phyloP scores from a whole-genome alignment of 176 grass and related monocot species.

The Musa beccarii region DNA sequence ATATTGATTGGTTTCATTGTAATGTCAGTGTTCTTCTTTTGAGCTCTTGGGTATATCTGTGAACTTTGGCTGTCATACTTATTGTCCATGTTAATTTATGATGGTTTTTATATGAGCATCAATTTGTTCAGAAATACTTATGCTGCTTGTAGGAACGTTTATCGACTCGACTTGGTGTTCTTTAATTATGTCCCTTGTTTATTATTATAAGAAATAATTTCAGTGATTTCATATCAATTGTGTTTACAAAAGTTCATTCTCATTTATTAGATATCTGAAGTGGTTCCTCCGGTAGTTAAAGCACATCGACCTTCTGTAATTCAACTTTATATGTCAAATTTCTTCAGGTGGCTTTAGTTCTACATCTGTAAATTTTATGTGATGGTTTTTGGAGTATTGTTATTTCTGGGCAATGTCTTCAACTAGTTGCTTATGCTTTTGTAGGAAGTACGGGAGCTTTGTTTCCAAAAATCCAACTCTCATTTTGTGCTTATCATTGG shows the following conservation, averaged over 20 bases:
- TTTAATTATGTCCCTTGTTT: background rate
- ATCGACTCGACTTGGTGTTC: too few species aligned
- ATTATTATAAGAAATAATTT: background rate
- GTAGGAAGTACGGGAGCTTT: slow-evolving; percentile 75
- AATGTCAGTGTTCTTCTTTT: too few species aligned
- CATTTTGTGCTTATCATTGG: slow-evolving; percentile 68
- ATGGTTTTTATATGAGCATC: too few species aligned
- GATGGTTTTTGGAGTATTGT: slow-evolving; percentile 22
- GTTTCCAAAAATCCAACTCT: slow-evolving; percentile 64
- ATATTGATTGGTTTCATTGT: too few species aligned
- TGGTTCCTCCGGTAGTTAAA: slow-evolving; percentile 27
- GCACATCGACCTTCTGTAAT: slow-evolving; percentile 45
- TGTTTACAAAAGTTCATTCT: background rate
- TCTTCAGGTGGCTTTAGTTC: slow-evolving; percentile 60
- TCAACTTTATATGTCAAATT: slow-evolving; percentile 76
- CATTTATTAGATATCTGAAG: slow-evolving; percentile 33
- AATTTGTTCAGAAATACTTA: too few species aligned
- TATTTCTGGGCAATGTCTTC: slow-evolving; percentile 21
- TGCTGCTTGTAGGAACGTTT: too few species aligned
- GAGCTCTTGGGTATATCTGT: too few species aligned
- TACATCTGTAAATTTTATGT: slow-evolving; percentile 10
- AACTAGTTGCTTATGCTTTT: slow-evolving; percentile 28
- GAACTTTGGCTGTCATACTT: too few species aligned
- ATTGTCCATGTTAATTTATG: too few species aligned
- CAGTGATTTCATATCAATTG: background rate